Percentiles rank a stretch among this genome's conserved stretches.
These are phyloP conservation scores for Parietichytrium sp. DNA, from an alignment of 108 stramenopile species.

Conservation along the genomic window DNA sequence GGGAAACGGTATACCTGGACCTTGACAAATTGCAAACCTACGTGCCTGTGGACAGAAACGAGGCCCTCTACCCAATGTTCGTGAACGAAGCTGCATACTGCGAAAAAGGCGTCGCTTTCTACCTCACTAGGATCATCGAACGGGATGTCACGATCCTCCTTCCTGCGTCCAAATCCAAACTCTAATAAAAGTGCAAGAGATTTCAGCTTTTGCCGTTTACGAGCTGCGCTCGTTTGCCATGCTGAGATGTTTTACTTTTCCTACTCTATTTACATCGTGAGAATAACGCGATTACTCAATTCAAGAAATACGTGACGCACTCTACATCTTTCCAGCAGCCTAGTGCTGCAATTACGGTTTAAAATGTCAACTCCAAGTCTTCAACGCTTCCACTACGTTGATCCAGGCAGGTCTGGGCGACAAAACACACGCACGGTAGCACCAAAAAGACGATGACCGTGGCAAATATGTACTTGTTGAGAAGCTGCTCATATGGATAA, in stretches of 20 bases:
- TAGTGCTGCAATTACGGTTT: no score
- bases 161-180: neutral
- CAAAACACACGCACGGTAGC: conserved; percentile 22
- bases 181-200: neutral
- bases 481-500: no score
- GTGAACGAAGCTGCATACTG: conserved; percentile 85
- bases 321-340: no score
- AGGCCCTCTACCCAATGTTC: conserved; percentile 74
- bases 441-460: neutral
- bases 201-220: neutral
- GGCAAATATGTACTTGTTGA: no score
- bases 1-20: conserved; percentile 63
- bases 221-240: neutral
- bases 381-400: no score
- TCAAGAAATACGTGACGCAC: no score
- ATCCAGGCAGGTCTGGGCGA: neutral
- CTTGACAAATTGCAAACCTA: conserved; percentile 73
- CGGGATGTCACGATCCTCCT: neutral
- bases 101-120: conserved; percentile 47
- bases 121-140: conserved; percentile 10
- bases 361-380: no score
- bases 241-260: no score
- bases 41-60: conserved; percentile 75
- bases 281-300: no score
- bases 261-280: no score